Evolutionary conservation across 495 filamentous ascomycete species (phyloP), one percentile per base, ranked within the genome.

Genomic region (Aspergillus diversus): DNA sequence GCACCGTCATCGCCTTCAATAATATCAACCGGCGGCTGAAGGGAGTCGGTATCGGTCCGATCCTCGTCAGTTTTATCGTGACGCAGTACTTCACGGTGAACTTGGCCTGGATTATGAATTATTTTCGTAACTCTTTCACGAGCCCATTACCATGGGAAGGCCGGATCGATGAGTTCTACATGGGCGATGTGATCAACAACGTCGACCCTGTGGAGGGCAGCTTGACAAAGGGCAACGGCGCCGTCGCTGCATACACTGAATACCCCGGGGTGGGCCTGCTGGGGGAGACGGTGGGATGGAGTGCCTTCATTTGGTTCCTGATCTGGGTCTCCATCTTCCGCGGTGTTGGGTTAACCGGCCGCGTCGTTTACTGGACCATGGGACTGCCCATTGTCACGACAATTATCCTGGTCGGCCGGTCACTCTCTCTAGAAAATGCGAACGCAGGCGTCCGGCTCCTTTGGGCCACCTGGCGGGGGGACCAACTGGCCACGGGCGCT

Each of bases 341-440:
- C 33, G 75, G 75, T 27, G 74, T 77, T 1, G 75, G 75, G 5
- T 34, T 75, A 59, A 79, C 76, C 4, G 76, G 76, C 15, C 75
- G 76, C 2, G 76, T 77, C 37, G 75, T 77, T 2, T 79, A 79
- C 67, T 77, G 74, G 61, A 79, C 76, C 27, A 79, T 79, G 76
- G 76, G 75, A 15, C 61, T 79, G n/a, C 76, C 76, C 4, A 77
- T 79, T 39, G 66, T 77, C 59, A 73, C 64, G n/a, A 71, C 64
- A 13, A 69, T 76, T 60, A 78, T 78, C 51, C 64, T 78, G 37
- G 64, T 77, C 35, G 76, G 73, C 17, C 72, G 75, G 8, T 59
- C 70, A 4, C 63, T 67, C 11, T 74, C 73, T 7, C 72, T 77
- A 0, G 66, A 71, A 1, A 77, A 78, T 55, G 76, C 74, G 12